phyloP scores from a whole-genome alignment of 176 grass and related monocot species.

The Juncus inflexus region DNA sequence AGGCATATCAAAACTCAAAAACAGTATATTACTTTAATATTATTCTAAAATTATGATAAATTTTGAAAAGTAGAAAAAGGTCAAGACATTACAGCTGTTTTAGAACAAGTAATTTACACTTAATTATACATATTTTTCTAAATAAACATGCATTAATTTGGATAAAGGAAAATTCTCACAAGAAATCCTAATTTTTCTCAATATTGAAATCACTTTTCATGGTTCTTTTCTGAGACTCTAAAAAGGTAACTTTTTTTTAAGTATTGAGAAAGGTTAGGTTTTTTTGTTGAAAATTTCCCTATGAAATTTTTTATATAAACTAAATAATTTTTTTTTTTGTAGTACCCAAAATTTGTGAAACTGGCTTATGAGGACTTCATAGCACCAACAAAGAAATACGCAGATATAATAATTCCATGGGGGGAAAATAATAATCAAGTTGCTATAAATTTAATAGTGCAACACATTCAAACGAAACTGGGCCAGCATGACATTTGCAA shows the following conservation, averaged over 20 bases:
- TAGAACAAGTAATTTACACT: constrained; percentile 67
- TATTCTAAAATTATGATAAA: constrained; percentile 51
- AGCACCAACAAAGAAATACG: constrained; percentile 92
- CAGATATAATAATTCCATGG: constrained; percentile 92
- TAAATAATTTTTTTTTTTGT: constrained; percentile 21
- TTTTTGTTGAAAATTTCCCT: too few relatives aligned
- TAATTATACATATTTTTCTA: too few relatives aligned
- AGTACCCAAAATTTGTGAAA: constrained; percentile 94
- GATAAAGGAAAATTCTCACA: too few relatives aligned
- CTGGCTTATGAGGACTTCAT: constrained; percentile 86
- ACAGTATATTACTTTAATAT: constrained; percentile 21
- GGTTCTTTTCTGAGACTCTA: too few relatives aligned
- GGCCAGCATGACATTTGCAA: constrained; percentile 91
- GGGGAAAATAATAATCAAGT: constrained; percentile 80
- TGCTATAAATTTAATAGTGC: constrained; percentile 85
- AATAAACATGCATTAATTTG: too few relatives aligned
- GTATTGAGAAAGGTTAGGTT: too few relatives aligned
- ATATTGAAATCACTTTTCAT: too few relatives aligned
- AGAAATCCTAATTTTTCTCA: too few relatives aligned
- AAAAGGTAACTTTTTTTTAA: too few relatives aligned
- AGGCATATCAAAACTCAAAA: constrained; percentile 20
- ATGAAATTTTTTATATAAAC: too few relatives aligned
- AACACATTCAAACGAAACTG: constrained; percentile 88
- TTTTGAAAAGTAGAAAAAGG: constrained; percentile 67
- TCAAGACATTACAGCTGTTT: constrained; percentile 71